Percentiles rank a stretch among this genome's conserved stretches.
phyloP scores from a whole-genome alignment of 192 early-diverging fungal species.

The Podila verticillata region DNA sequence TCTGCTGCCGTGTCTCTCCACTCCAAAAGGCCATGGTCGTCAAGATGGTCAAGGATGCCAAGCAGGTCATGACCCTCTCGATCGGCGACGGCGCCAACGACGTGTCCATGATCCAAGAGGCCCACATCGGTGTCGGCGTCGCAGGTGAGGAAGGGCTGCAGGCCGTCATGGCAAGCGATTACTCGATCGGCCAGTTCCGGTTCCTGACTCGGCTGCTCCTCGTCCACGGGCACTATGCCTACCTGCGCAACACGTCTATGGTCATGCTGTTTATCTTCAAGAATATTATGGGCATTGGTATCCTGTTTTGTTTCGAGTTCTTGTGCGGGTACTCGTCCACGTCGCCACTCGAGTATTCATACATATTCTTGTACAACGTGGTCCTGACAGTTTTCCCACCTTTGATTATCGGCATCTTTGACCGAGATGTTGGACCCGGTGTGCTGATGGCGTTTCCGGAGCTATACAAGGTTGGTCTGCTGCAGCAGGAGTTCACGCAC shows the following conservation, averaged over 20 bases:
- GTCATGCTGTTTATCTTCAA: constrained; percentile 80
- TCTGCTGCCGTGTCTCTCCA: constrained; percentile 83
- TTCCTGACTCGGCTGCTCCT: constrained; percentile 71
- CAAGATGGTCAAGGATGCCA: constrained; percentile 69
- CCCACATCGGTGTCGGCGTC: constrained; percentile 81
- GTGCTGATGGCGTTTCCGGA: constrained; percentile 72
- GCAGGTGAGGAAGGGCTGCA: constrained; percentile 82
- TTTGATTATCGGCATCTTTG: constrained; percentile 73
- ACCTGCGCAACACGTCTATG: constrained; percentile 65
- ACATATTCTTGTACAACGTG: constrained; percentile 82
- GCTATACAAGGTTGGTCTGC: constrained; percentile 75
- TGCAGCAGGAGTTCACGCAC: constrained; percentile 69
- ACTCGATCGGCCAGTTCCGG: constrained; percentile 78
- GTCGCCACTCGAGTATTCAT: constrained; percentile 81
- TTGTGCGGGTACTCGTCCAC: constrained; percentile 80
- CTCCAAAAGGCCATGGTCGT: constrained; percentile 84
- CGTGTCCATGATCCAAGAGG: constrained; percentile 86
- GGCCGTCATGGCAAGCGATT: constrained; percentile 80
- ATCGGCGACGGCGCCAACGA: constrained; percentile 90
- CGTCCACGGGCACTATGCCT: constrained; percentile 79
- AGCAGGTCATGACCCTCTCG: constrained; percentile 72
- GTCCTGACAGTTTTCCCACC: constrained; percentile 81
- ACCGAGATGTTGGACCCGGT: constrained; percentile 74
- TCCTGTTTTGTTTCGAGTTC: constrained; percentile 84
- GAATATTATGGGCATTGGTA: constrained; percentile 75